Conservation (phyloP, 2,329 filamentous ascomycete genomes). For the Aspergillus novofumigatus region DNA sequence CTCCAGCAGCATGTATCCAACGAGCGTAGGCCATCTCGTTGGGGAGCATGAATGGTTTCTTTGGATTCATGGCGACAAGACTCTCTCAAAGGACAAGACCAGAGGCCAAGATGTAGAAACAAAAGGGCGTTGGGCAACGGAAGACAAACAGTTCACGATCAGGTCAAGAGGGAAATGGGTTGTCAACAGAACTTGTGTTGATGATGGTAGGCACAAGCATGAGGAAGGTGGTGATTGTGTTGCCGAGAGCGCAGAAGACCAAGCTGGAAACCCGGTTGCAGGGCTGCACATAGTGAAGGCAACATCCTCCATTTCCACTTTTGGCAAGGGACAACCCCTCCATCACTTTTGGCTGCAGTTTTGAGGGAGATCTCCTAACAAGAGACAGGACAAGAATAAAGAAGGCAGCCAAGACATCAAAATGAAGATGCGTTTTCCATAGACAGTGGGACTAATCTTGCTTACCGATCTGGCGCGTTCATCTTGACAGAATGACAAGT, state of each 20-base stretch:
- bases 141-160: not conserved
- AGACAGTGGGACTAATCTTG: not conserved
- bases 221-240: not conserved
- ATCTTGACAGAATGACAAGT: not conserved
- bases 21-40: conserved; percentile 17
- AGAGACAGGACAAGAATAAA: not conserved
- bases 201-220: not conserved
- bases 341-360: not conserved
- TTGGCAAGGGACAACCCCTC: not conserved
- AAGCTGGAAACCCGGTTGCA: not conserved
- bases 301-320: not conserved
- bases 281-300: not conserved
- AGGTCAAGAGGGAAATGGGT: not conserved
- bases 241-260: not conserved
- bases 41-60: conserved; percentile 16
- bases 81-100: not conserved
- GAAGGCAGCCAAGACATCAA: not conserved
- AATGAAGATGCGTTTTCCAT: not conserved
- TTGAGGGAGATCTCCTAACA: not conserved
- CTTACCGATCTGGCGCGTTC: conserved; percentile 1
- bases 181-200: not conserved
- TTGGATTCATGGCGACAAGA: conserved; percentile 5
- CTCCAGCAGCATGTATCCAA: conserved; percentile 4
- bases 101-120: not conserved
- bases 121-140: not conserved